These are phyloP conservation scores for Boeremia lycopersici DNA, from an alignment of 2,329 filamentous ascomycete genomes.

Conservation along the genomic window DNA sequence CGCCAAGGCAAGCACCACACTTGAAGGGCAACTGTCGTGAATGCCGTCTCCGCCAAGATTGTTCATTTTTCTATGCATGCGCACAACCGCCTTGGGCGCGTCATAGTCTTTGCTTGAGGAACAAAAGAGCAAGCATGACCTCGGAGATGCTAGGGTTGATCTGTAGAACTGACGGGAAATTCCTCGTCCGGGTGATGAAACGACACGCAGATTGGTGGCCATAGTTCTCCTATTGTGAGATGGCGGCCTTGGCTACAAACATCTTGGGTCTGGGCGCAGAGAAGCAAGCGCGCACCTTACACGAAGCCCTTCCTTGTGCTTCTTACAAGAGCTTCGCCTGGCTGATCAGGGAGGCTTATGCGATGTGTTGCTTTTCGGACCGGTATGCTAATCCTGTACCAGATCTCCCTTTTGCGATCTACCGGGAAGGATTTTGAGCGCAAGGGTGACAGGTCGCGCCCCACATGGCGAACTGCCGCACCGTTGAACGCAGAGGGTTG, in stretches of 20 bases:
- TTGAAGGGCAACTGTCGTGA: not conserved
- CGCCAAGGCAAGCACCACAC: not conserved
- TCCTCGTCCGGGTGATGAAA: not conserved
- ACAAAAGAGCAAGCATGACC: no score
- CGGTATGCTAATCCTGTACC: no score
- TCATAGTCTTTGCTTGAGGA: not conserved
- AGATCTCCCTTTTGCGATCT: no score
- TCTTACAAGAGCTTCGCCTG: not conserved
- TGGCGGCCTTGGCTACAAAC: conserved; percentile 1
- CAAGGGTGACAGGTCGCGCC: no score
- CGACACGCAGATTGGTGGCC: not conserved
- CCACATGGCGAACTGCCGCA: no score
- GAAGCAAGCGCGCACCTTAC: not conserved
- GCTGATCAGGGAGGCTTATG: not conserved
- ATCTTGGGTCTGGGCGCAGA: conserved; percentile 2
- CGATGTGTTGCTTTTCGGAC: no score
- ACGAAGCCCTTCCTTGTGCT: not conserved
- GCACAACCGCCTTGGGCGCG: not conserved
- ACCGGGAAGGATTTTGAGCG: no score
- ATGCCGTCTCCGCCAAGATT: conserved; percentile 1
- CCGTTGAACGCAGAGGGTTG: no score
- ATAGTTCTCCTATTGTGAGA: not conserved
- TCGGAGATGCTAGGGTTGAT: not conserved
- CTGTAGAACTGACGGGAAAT: not conserved
- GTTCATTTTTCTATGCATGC: not conserved